Percentiles rank a stretch among this genome's conserved stretches.
phyloP scores from a whole-genome alignment of 441 rosid species.

The Euphorbia celastroides region DNA sequence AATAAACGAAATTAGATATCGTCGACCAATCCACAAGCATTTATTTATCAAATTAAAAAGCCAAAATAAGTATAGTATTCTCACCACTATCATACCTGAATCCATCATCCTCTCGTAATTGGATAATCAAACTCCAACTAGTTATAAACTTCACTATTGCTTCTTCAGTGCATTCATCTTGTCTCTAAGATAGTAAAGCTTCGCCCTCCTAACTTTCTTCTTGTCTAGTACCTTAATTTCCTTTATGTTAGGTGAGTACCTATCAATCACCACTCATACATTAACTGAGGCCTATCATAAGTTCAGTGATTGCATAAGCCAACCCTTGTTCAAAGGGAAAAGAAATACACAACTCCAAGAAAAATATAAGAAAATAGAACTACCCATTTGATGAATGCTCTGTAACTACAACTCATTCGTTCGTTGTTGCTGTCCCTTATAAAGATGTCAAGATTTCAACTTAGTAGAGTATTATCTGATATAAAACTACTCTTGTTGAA shows the following conservation, averaged over 20 bases:
- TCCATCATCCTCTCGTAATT: slow-evolving; percentile 5
- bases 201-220: slow-evolving; percentile 92
- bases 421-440: too few species aligned
- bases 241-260: slow-evolving; percentile 93
- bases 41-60: too few species aligned
- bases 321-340: background rate
- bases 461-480: background rate
- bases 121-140: slow-evolving; percentile 2
- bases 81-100: slow-evolving; percentile 14
- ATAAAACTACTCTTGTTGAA: background rate
- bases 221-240: slow-evolving; percentile 88
- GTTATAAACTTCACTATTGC: slow-evolving; percentile 22
- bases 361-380: background rate
- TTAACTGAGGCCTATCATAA: too few species aligned
- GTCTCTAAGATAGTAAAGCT: slow-evolving; percentile 87
- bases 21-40: too few species aligned
- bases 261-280: slow-evolving; percentile 25
- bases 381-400: background rate
- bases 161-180: slow-evolving; percentile 80
- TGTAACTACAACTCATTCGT: background rate
- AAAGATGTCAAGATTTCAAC: too few species aligned
- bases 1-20: too few species aligned
- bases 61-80: too few species aligned
- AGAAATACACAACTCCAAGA: background rate
- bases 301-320: background rate